These are phyloP conservation scores for Cryptosporidium baileyi DNA, from an alignment of 169 alveolate genomes.

Conservation along the genomic window DNA sequence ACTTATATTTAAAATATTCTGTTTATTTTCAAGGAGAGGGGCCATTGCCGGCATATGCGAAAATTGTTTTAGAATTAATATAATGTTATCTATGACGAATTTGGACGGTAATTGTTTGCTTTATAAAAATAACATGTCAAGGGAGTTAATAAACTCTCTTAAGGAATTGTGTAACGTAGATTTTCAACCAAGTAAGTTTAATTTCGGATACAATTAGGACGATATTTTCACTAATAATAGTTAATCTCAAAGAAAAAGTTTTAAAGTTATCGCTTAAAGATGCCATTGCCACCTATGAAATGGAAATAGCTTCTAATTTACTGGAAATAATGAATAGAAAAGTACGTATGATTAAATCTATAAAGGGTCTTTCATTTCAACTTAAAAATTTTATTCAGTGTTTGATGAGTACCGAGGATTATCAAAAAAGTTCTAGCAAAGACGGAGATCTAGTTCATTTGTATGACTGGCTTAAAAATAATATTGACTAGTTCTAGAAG, in stretches of 20 bases:
- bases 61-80: background rate
- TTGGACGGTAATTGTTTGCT: background rate
- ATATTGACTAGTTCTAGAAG: background rate
- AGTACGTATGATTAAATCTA: conserved; percentile 21
- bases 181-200: background rate
- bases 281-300: conserved; percentile 16
- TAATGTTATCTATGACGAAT: background rate
- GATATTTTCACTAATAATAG: background rate
- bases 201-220: background rate
- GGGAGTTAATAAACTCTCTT: background rate
- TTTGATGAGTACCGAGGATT: background rate
- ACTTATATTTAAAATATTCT: no score
- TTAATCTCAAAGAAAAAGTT: conserved; percentile 1
- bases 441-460: conserved; percentile 24
- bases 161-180: conserved; percentile 11
- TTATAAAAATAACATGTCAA: background rate
- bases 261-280: conserved; percentile 25
- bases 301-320: background rate
- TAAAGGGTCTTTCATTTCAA: conserved; percentile 23
- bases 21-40: no score
- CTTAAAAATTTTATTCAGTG: conserved; percentile 28
- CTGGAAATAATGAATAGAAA: conserved; percentile 29
- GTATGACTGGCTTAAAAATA: conserved; percentile 40
- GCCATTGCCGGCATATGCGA: no score
- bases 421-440: background rate